Conservation (phyloP, 2,329 filamentous ascomycete species). For the Phaeosphaeria sp. region DNA sequence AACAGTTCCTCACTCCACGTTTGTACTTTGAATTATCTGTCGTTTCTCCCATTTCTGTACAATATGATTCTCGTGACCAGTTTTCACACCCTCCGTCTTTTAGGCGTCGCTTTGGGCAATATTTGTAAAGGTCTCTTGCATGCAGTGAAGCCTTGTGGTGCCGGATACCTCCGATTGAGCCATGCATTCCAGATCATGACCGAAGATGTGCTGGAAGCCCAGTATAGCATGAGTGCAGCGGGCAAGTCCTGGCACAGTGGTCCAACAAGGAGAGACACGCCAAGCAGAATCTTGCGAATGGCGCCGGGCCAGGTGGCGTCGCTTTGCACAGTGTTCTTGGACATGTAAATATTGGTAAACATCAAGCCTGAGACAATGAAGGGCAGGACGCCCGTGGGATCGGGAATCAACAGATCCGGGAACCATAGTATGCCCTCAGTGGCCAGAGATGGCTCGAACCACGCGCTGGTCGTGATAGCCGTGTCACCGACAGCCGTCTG, state of each 20-base stretch:
- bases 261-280: conserved; percentile 39
- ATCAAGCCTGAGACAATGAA: conserved; percentile 57
- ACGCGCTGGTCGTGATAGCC: conserved; percentile 18
- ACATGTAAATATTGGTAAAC: conserved; percentile 54
- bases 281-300: conserved; percentile 35
- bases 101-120: conserved; percentile 13
- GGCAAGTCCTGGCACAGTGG: conserved; percentile 46
- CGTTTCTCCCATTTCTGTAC: neutral
- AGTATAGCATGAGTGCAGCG: conserved; percentile 52
- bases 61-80: neutral
- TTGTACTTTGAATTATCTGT: neutral
- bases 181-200: conserved; percentile 44
- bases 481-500: conserved; percentile 12
- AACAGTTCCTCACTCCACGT: neutral
- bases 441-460: conserved; percentile 58
- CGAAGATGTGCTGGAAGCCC: conserved; percentile 42
- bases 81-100: conserved; percentile 10
- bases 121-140: conserved; percentile 39
- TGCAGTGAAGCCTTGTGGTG: conserved; percentile 25
- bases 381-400: conserved; percentile 59
- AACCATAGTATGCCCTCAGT: conserved; percentile 68
- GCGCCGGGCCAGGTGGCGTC: conserved; percentile 20
- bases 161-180: conserved; percentile 40
- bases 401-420: conserved; percentile 60
- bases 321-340: conserved; percentile 26